Conservation (phyloP, 2,329 filamentous ascomycete species). For the Emergomyces africanus region DNA sequence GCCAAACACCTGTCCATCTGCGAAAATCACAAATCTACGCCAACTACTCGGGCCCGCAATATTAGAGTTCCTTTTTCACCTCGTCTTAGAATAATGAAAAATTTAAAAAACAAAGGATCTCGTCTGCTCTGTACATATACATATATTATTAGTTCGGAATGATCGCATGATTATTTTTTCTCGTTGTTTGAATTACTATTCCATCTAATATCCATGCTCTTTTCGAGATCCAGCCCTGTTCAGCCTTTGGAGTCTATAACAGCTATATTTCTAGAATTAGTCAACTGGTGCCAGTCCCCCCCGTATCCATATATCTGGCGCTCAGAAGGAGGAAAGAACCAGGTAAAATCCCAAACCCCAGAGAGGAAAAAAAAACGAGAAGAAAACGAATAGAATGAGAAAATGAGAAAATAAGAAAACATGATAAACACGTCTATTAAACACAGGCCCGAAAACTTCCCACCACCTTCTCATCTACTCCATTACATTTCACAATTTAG, state of each 20-base stretch:
- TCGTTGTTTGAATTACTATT: conserved; percentile 2
- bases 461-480: background rate
- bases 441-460: background rate
- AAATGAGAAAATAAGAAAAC: background rate
- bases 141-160: conserved; percentile 12
- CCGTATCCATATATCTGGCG: background rate
- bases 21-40: conserved; percentile 41
- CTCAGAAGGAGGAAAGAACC: background rate
- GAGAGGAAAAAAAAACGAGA: background rate
- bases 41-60: conserved; percentile 27
- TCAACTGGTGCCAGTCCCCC: too few species aligned
- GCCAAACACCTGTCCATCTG: conserved; percentile 61
- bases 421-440: background rate
- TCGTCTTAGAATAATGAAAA: conserved; percentile 13
- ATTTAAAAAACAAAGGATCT: conserved; percentile 11
- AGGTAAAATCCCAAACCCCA: too few species aligned
- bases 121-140: background rate
- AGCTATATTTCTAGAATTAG: background rate
- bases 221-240: background rate
- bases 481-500: background rate
- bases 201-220: background rate
- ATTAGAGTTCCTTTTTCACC: conserved; percentile 14
- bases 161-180: conserved; percentile 15
- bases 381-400: background rate
- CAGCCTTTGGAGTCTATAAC: background rate